These are phyloP conservation scores for Talaromyces piceae DNA, from an alignment of 2,329 filamentous ascomycete species.

Conservation along the genomic window DNA sequence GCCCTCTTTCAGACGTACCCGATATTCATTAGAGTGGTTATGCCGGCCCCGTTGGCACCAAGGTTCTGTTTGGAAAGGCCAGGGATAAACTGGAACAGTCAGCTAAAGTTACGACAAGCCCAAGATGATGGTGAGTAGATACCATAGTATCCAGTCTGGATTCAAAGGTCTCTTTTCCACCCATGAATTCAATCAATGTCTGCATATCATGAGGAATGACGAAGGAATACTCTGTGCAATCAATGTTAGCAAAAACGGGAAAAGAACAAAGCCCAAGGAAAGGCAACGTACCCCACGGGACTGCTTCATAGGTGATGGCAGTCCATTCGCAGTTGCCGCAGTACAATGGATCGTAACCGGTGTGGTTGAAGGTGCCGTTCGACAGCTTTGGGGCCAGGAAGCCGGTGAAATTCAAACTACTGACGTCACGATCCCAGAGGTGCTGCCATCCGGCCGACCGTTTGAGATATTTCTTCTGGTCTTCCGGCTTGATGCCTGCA, in stretches of 20 bases:
- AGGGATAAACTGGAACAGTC: constrained; percentile 35
- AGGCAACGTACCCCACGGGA: constrained; percentile 44
- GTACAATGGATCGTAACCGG: constrained; percentile 40
- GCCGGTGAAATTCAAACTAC: constrained; percentile 50
- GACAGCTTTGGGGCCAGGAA: constrained; percentile 50
- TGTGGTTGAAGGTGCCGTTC: constrained; percentile 42
- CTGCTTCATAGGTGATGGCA: constrained; percentile 53
- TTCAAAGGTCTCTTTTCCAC: constrained; percentile 49
- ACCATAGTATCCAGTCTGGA: constrained; percentile 52
- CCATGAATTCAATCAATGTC: constrained; percentile 46
- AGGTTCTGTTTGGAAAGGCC: constrained; percentile 22
- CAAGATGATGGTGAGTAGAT: constrained; percentile 6
- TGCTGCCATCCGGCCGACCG: constrained; percentile 65
- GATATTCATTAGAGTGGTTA: constrained; percentile 52
- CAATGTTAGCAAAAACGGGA: constrained; percentile 16
- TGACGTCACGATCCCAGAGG: constrained; percentile 57
- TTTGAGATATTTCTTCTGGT: constrained; percentile 49
- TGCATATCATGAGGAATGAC: constrained; percentile 60
- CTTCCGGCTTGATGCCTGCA: constrained; percentile 40
- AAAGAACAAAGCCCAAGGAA: constrained; percentile 9
- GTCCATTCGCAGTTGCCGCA: constrained; percentile 62
- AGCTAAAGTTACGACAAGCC: constrained; percentile 2
- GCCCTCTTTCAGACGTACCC: constrained; percentile 16
- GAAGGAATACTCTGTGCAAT: constrained; percentile 52
- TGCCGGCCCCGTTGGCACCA: constrained; percentile 24